Evolutionary conservation across 208 protist genomes (phyloP), one percentile per base, ranked within the genome.

Genomic region (Leishmania aethiopica): DNA sequence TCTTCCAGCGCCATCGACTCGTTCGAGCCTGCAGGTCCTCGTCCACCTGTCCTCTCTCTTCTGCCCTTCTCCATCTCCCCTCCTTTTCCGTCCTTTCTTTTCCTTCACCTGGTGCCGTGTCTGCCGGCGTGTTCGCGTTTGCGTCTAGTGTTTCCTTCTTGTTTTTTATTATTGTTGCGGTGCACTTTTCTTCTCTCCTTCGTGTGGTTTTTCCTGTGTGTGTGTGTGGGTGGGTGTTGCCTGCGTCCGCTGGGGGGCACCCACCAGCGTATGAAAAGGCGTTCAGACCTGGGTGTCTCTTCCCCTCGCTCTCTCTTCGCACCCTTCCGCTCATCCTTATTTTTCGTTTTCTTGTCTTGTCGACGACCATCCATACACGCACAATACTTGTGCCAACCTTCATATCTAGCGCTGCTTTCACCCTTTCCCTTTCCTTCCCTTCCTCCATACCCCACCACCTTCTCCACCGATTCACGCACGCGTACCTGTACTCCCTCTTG

Each of bases 81-180:
- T 59, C 3, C 25, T 77, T 28, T 25, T 62, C 60, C 32, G 42
- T 71, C 19, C 7, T 49, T 67, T 19, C 32, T 57, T 40, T 40
- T 37, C 51, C 57, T 4, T 53, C 13, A 74, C 32, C 13, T 28
- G 35, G 25, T 75, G 40, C n/a, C 40, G 53, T 57, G 47, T 19
- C 17, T 59, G 73, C 42, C 47, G 45, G 70, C 28, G 70, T 55
- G 35, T 32, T 74, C n/a, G 8, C 3, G 25, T 57, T 64, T 51
- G 51, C 49, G 37, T 62, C 7, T 62, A 13, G 17, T 77, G n/a
- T 77, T 28, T 7, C 51, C n/a, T 59, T 75, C 17, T 8, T 72
- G 57, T 59, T 72, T 83, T 74, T 77, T 59, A 42, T 79, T 37
- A 47, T 37, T 45, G 10, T 72, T 72, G 66, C 6, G 66, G 45